phyloP scores from a whole-genome alignment of 2,329 filamentous ascomycete genomes.

The Monosporascus sp. region DNA sequence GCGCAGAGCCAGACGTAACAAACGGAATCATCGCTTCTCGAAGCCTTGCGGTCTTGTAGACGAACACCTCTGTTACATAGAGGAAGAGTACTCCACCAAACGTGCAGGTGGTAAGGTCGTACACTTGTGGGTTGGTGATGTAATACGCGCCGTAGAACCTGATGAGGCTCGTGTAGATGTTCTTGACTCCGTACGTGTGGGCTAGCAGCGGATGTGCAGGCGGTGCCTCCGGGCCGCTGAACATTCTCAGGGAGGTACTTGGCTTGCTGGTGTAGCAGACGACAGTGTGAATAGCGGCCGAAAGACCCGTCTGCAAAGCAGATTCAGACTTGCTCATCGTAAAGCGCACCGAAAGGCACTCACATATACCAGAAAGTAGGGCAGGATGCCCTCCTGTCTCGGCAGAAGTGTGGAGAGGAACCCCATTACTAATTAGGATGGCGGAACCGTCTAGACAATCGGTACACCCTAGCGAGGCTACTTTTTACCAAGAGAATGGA shows the following conservation, averaged over 20 bases:
- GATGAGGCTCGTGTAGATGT: conserved; percentile 30
- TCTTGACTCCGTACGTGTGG: conserved; percentile 31
- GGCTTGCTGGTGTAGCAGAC: conserved; percentile 23
- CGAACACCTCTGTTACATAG: conserved; percentile 21
- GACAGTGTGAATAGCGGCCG: conserved; percentile 20
- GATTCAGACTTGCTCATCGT: not conserved
- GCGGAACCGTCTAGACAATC: not conserved
- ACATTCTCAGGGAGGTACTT: conserved; percentile 13
- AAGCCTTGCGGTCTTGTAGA: conserved; percentile 20
- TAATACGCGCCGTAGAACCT: conserved; percentile 30
- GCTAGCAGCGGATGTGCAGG: conserved; percentile 23
- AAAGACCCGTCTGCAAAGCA: conserved; percentile 11
- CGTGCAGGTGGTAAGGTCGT: conserved; percentile 25
- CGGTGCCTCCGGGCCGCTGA: conserved; percentile 25
- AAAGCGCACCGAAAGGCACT: conserved; percentile 1
- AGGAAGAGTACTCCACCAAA: conserved; percentile 28
- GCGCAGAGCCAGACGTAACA: conserved; percentile 11
- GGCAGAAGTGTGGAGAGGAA: conserved; percentile 7
- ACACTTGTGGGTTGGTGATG: conserved; percentile 26
- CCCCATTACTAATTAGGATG: not conserved
- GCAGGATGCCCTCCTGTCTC: conserved; percentile 19
- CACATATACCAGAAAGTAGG: conserved; percentile 26
- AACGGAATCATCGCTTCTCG: conserved; percentile 18
- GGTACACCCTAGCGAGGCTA: not conserved
- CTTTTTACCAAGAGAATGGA: no score